Evolutionary conservation across 768 basidiomycete species (phyloP).

Genomic region (Fomitopsis serialis): DNA sequence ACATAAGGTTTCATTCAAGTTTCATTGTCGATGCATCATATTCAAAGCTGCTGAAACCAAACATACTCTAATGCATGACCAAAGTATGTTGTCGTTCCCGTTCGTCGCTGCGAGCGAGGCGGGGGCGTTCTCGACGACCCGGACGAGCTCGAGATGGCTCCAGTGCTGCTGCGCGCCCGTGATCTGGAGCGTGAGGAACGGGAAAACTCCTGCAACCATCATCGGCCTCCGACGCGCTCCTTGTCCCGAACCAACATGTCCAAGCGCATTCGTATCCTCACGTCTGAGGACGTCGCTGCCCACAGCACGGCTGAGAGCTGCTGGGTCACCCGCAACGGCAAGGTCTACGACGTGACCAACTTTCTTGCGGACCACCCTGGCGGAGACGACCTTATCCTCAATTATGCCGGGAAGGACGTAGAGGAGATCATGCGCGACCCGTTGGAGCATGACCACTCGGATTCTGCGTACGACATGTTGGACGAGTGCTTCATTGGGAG

Average conservation of each 20-base stretch:
- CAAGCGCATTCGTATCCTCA: constrained; percentile 63
- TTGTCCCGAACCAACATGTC: constrained; percentile 39
- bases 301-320: constrained; percentile 62
- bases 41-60: no score
- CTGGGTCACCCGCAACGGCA: constrained; percentile 77
- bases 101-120: neutral
- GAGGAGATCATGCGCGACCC: constrained; percentile 75
- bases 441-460: constrained; percentile 82
- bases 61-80: no score
- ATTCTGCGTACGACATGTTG: constrained; percentile 88
- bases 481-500: constrained; percentile 84
- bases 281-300: constrained; percentile 62
- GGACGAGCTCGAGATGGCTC: neutral
- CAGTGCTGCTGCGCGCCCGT: neutral
- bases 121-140: neutral
- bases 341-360: constrained; percentile 84
- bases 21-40: no score
- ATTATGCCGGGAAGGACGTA: constrained; percentile 82
- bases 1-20: no score
- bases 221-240: constrained; percentile 2
- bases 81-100: neutral
- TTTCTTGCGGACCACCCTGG: constrained; percentile 92
- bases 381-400: constrained; percentile 85
- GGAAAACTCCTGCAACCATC: neutral
- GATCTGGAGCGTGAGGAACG: constrained; percentile 2